phyloP scores from a whole-genome alignment of 768 basidiomycete species.

The Naematelia encephala region DNA sequence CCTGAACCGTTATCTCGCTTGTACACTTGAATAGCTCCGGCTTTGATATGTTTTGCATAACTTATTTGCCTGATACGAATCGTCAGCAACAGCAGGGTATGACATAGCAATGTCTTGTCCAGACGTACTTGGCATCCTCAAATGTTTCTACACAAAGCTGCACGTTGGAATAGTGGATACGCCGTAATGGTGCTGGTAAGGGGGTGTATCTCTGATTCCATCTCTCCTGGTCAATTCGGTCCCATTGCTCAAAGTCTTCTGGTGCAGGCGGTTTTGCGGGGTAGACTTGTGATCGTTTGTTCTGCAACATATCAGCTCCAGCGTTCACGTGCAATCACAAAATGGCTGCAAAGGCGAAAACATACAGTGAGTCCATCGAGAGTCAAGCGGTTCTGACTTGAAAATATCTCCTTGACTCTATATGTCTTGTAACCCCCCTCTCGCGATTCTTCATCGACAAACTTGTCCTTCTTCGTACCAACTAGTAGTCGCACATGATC shows the following conservation, averaged over 20 bases:
- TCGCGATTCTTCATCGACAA: constrained; percentile 27
- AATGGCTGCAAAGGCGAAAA: not conserved
- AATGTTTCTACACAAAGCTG: constrained; percentile 36
- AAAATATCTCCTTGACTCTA: constrained; percentile 38
- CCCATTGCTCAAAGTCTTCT: constrained; percentile 21
- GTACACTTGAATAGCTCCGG: not conserved
- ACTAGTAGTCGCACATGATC: constrained; percentile 45
- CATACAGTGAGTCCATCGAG: constrained; percentile 42
- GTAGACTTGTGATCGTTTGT: constrained; percentile 27
- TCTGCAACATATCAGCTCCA: constrained; percentile 20
- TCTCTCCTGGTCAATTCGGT: constrained; percentile 17
- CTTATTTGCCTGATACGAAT: not conserved
- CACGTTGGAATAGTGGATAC: constrained; percentile 48
- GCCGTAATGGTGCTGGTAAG: constrained; percentile 25
- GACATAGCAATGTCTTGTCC: not conserved
- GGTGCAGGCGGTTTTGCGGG: constrained; percentile 20
- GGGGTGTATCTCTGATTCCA: constrained; percentile 27
- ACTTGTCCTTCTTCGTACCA: constrained; percentile 42
- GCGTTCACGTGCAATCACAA: not conserved
- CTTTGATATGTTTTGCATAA: not conserved
- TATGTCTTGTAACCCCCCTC: constrained; percentile 44
- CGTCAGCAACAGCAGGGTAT: not conserved
- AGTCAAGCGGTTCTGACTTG: constrained; percentile 41
- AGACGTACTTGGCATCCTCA: not conserved
- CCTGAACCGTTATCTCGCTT: not conserved